These are phyloP conservation scores for Ophiocordyceps robertsii DNA, from an alignment of 2,329 filamentous ascomycete genomes.

Conservation along the genomic window DNA sequence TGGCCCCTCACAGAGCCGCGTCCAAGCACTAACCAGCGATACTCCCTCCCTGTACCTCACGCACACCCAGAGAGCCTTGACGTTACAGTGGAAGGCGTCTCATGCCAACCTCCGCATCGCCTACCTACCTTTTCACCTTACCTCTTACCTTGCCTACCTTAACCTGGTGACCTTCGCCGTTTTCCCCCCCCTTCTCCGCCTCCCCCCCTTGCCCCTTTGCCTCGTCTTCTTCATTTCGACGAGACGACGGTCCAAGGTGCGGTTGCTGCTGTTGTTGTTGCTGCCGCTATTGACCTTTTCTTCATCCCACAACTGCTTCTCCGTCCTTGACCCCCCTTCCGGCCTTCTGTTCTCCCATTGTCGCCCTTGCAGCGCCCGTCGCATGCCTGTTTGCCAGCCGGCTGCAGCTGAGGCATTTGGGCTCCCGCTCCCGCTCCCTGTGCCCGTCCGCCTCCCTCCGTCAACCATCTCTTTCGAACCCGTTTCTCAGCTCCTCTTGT, in stretches of 20 bases:
- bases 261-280: background rate
- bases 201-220: background rate
- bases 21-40: no score
- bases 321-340: background rate
- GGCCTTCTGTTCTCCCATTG: background rate
- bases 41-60: no score
- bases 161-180: background rate
- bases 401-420: conserved; percentile 1
- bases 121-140: no score
- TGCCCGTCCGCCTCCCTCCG: background rate
- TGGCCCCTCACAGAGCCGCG: no score
- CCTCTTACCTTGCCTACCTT: background rate
- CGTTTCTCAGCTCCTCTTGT: background rate
- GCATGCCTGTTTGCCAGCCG: background rate
- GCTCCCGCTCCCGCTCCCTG: background rate
- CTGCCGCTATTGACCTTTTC: background rate
- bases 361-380: background rate
- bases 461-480: background rate
- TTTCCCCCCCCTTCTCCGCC: background rate
- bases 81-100: background rate
- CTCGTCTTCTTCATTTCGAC: background rate
- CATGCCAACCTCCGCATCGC: background rate
- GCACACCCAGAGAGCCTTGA: background rate
- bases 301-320: background rate
- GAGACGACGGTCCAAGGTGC: background rate